These are phyloP conservation scores for Rachicladosporium sp. DNA, from an alignment of 2,329 filamentous ascomycete genomes.

Conservation along the genomic window DNA sequence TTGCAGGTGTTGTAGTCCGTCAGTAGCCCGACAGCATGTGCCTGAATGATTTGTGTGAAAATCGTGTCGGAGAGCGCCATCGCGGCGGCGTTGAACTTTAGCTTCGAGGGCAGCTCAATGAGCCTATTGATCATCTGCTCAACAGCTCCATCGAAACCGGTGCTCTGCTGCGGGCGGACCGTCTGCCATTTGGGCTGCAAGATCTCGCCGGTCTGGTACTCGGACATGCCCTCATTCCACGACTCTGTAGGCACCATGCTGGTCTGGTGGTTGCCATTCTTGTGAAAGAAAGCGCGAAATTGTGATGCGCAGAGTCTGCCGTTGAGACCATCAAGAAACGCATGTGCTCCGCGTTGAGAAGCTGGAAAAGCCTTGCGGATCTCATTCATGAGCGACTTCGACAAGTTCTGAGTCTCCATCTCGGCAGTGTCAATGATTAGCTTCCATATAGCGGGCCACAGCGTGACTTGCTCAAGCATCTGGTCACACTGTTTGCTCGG, in stretches of 20 bases:
- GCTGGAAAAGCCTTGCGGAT: too few relatives aligned
- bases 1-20: not conserved
- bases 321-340: too few relatives aligned
- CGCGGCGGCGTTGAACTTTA: not conserved
- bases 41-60: not conserved
- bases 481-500: too few relatives aligned
- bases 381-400: too few relatives aligned
- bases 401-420: too few relatives aligned
- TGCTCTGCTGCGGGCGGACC: not conserved
- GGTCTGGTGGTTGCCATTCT: not conserved
- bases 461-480: too few relatives aligned
- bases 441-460: too few relatives aligned
- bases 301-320: too few relatives aligned
- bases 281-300: slow-evolving; percentile 3
- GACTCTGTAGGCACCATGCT: not conserved
- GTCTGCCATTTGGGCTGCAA: not conserved
- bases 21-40: not conserved
- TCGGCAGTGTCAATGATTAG: too few relatives aligned
- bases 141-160: not conserved
- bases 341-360: too few relatives aligned
- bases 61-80: not conserved
- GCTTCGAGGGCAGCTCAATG: not conserved
- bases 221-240: slow-evolving; percentile 1
- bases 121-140: not conserved
- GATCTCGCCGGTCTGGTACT: not conserved